Base-by-base conservation (phyloP, 352 stramenopile species). In the Phytophthora quininea region DNA sequence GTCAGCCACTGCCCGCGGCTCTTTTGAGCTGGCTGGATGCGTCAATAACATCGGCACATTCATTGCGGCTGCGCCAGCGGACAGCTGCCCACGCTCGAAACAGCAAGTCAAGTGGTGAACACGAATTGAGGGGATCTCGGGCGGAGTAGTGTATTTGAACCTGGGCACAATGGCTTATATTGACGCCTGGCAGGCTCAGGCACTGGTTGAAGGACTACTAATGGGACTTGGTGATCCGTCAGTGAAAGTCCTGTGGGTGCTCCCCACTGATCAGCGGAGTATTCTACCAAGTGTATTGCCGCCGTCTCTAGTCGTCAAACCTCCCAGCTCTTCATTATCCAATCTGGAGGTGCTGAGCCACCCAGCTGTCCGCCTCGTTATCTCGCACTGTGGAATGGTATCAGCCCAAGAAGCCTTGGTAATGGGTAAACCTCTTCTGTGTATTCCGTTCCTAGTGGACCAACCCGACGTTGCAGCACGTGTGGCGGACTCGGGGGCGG, bases 381-480 rank as follows among this genome's bases (percentile, higher is more conserved):
- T 97, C 38, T 96, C 86, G n/a, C 90, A 97, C 61, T 97, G 90
- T 54, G 90, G 90, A 24, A 93, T 95, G 80, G 80, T 84, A 5
- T 91, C 89, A 24, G 87, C 87, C 10, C 88, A 96, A 71, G 88
- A 96, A 65, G 82, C 82, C 11, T 71, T 96, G 10, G 73, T 93
- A 7, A 85, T 91, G 54, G 71, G 76, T 51, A 95, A 92, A 54
- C 89, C 89, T 14, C 60, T 97, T 60, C 57, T 97, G 15, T 97
- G 90, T 61, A 90, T 97, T 19, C 90, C 90, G n/a, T 96, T 96
- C 54, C 69, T 95, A 40, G 82, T 89, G 14, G 90, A 97, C 64
- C 90, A 97, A 61, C 86, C 83, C 0, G 90, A 96, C 60, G 82
- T 97, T 1, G 86, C 90, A 0, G 86, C 88, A 15, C 86, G 90